Evolutionary conservation across 306 rosid species (phyloP).

Genomic region (Canavalia gladiata): DNA sequence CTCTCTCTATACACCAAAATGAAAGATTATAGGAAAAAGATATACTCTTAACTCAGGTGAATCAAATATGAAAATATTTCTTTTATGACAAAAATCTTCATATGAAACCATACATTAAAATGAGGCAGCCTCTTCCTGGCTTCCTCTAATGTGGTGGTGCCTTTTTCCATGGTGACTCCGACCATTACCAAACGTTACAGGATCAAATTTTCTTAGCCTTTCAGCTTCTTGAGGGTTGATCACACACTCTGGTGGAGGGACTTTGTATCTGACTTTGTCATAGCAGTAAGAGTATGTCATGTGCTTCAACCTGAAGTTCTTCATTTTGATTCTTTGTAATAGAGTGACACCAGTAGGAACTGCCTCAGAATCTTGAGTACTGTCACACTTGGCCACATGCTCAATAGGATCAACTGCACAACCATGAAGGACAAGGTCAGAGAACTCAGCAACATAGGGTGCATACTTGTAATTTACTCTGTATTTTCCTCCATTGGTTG

Average conservation of each 20-base stretch:
- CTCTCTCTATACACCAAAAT: conserved; percentile 58
- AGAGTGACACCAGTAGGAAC: conserved; percentile 64
- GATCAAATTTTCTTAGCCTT: conserved; percentile 75
- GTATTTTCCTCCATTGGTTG: conserved; percentile 96
- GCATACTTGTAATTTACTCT: conserved; percentile 91
- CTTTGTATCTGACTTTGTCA: conserved; percentile 71
- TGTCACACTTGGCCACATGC: conserved; percentile 64
- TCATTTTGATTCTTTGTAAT: conserved; percentile 67
- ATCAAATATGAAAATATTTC: conserved; percentile 40
- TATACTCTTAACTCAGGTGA: conserved; percentile 47
- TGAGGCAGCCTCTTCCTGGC: conserved; percentile 52
- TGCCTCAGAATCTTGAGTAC: conserved; percentile 46
- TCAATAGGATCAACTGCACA: conserved; percentile 88
- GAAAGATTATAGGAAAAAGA: conserved; percentile 39
- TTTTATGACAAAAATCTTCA: conserved; percentile 22
- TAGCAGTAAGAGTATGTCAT: conserved; percentile 96
- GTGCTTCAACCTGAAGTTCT: conserved; percentile 75
- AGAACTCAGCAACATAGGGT: conserved; percentile 79
- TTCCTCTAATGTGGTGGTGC: conserved; percentile 58
- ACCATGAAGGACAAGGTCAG: conserved; percentile 85
- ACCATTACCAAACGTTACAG: conserved; percentile 80
- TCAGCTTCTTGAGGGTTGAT: conserved; percentile 71
- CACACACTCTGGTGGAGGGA: conserved; percentile 82
- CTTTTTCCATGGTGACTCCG: conserved; percentile 67
- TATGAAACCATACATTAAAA: conserved; percentile 47